phyloP scores from a whole-genome alignment of 257 asterid genomes.

The Echium plantagineum region DNA sequence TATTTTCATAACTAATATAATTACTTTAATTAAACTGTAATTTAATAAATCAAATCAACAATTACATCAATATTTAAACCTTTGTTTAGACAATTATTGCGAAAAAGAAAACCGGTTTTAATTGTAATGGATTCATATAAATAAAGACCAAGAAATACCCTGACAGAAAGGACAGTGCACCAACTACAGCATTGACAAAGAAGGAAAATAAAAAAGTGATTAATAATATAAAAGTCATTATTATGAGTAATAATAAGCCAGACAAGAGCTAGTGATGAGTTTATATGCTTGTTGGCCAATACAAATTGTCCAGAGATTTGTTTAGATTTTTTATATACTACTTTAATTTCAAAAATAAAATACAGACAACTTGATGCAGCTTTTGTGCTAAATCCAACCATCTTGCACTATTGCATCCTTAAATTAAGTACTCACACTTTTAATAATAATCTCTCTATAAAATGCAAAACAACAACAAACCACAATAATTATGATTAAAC shows the following conservation, averaged over 20 bases:
- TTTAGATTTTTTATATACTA: background rate
- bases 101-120: too few species aligned
- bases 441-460: background rate
- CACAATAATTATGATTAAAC: background rate
- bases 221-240: background rate
- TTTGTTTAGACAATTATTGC: too few species aligned
- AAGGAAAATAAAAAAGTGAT: too few species aligned
- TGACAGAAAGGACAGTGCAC: background rate
- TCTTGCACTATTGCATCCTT: background rate
- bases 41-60: too few species aligned
- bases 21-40: too few species aligned
- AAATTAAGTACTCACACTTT: background rate
- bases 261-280: background rate
- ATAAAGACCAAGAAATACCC: too few species aligned
- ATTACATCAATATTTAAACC: too few species aligned
- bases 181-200: background rate
- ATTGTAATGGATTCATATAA: too few species aligned
- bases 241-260: background rate
- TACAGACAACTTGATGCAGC: background rate
- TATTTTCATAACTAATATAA: too few species aligned
- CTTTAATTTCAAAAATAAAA: background rate
- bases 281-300: background rate
- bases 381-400: background rate
- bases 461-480: background rate
- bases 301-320: background rate